phyloP scores from a whole-genome alignment of 768 basidiomycete species.

The Naganishia vishniacii region DNA sequence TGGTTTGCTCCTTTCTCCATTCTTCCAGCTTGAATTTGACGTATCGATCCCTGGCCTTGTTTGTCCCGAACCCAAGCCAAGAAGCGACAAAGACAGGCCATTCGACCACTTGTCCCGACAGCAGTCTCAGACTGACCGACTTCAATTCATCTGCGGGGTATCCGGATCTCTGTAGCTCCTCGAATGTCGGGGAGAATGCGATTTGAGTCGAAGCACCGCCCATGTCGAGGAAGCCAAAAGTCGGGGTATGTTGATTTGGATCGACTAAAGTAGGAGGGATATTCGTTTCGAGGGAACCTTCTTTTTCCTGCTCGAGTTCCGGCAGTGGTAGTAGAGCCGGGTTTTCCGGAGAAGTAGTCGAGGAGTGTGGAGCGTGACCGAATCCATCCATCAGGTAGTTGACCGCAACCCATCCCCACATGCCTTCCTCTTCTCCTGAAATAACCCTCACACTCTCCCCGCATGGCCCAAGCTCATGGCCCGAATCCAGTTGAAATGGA shows the following conservation, averaged over 20 bases:
- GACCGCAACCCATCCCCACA: conserved; percentile 98
- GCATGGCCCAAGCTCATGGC: conserved; percentile 69
- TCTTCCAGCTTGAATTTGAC: conserved; percentile 62
- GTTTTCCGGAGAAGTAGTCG: conserved; percentile 32
- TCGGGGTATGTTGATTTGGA: conserved; percentile 58
- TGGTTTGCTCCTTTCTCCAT: conserved; percentile 51
- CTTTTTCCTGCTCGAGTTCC: conserved; percentile 29
- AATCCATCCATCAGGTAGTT: conserved; percentile 99
- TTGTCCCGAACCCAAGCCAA: conserved; percentile 97
- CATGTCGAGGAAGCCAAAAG: conserved; percentile 98
- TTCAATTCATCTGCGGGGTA: conserved; percentile 62
- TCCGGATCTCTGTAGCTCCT: conserved; percentile 52
- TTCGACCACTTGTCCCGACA: conserved; percentile 77
- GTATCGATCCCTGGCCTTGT: conserved; percentile 91
- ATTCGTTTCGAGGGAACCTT: conserved; percentile 26
- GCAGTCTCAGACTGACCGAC: conserved; percentile 70
- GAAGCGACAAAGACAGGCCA: conserved; percentile 96
- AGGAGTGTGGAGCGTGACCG: conserved; percentile 45
- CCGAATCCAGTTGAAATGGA: conserved; percentile 66
- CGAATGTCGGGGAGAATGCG: conserved; percentile 77
- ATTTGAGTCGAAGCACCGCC: conserved; percentile 98
- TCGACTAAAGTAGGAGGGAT: conserved; percentile 44
- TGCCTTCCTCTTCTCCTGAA: conserved; percentile 93
- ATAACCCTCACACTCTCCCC: conserved; percentile 90
- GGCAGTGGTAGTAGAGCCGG: conserved; percentile 36